A percentile compares a stretch with the other conserved stretches of the same genome.
These are phyloP conservation scores for Russula sp. DNA, from an alignment of 768 basidiomycete genomes.

Conservation along the genomic window DNA sequence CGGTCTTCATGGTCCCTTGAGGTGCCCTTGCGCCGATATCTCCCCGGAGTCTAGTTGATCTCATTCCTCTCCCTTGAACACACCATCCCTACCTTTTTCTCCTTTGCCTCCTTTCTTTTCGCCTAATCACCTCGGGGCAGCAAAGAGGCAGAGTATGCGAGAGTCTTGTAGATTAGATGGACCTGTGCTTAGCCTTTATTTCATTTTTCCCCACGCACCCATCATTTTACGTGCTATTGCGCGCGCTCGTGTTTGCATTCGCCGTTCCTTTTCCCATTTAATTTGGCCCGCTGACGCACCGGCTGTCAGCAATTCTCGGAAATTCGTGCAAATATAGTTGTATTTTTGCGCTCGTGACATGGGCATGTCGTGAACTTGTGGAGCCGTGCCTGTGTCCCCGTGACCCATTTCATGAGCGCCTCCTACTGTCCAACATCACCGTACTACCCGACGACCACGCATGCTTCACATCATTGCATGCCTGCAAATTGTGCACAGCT, in stretches of 20 bases:
- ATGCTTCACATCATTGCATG: not conserved
- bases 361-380: slow-evolving; percentile 7
- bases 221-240: slow-evolving; percentile 21
- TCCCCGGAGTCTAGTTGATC: no score
- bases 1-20: not conserved
- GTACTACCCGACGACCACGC: slow-evolving; percentile 9
- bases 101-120: not conserved
- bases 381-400: slow-evolving; percentile 15
- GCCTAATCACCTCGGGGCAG: not conserved
- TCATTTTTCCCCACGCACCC: slow-evolving; percentile 15
- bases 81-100: not conserved
- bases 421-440: not conserved
- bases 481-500: not conserved
- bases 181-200: not conserved
- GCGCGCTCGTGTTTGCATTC: not conserved
- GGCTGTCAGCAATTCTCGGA: slow-evolving; percentile 20
- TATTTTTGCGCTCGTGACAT: slow-evolving; percentile 27
- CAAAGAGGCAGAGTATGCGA: not conserved
- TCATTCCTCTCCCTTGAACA: slow-evolving; percentile 1
- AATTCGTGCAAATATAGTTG: slow-evolving; percentile 20
- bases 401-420: not conserved
- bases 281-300: slow-evolving; percentile 18
- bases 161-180: not conserved
- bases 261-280: not conserved
- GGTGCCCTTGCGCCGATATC: not conserved